A percentile compares a stretch with the other conserved stretches of the same genome.
Evolutionary conservation across 2,329 filamentous ascomycete species (phyloP).

Genomic region (Fusarium armeniacum): DNA sequence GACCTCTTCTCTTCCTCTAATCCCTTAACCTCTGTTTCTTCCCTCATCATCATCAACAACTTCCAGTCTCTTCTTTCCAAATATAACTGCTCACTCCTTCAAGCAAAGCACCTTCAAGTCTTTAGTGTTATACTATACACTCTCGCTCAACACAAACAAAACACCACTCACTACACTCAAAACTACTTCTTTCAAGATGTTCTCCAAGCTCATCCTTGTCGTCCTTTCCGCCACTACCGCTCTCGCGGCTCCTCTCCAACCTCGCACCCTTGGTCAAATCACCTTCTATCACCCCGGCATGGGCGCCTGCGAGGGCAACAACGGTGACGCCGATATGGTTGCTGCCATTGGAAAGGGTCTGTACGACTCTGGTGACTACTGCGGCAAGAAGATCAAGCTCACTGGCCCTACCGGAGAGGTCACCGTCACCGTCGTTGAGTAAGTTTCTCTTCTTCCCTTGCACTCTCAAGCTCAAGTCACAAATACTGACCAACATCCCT

Average conservation of each 20-base stretch:
- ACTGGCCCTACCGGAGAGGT: slow-evolving; percentile 62
- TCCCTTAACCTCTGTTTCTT: background rate
- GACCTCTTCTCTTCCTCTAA: slow-evolving; percentile 5
- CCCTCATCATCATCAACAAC: slow-evolving; percentile 20
- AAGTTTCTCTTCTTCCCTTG: background rate
- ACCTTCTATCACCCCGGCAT: slow-evolving; percentile 74
- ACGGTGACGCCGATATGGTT: slow-evolving; percentile 68
- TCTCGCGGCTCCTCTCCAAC: slow-evolving; percentile 26
- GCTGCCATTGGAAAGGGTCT: slow-evolving; percentile 76
- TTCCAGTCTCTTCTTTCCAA: slow-evolving; percentile 10
- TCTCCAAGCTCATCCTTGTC: slow-evolving; percentile 41
- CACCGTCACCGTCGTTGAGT: slow-evolving; percentile 76
- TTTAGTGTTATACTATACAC: background rate
- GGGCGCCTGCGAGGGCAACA: slow-evolving; percentile 77
- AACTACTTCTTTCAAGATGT: slow-evolving; percentile 39
- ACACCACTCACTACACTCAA: background rate
- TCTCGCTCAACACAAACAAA: background rate
- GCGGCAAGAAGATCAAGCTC: slow-evolving; percentile 75
- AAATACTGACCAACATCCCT: background rate
- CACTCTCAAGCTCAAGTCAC: background rate
- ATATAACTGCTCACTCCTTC: slow-evolving; percentile 6
- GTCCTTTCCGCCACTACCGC: slow-evolving; percentile 41
- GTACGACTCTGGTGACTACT: slow-evolving; percentile 73
- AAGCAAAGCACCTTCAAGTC: slow-evolving; percentile 5
- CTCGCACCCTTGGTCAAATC: slow-evolving; percentile 30